A percentile compares a stretch with the other conserved stretches of the same genome.
Conservation (phyloP, 208 protist genomes). For the Leishmania martiniquensis region DNA sequence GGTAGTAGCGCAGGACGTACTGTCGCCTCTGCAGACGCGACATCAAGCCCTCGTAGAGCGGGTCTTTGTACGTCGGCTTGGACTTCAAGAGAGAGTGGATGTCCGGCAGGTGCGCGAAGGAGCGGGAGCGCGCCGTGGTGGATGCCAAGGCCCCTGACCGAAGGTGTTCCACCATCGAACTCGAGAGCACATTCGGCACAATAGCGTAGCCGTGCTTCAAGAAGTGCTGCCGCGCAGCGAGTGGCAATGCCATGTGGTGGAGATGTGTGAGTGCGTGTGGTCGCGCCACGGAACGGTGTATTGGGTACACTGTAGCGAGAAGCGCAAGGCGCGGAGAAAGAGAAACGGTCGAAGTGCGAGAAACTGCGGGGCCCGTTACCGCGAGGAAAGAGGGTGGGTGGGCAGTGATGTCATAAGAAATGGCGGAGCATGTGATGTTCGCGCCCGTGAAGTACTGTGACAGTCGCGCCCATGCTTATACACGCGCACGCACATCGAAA, state of each 20-base stretch:
- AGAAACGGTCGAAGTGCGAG: not conserved
- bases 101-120: constrained; percentile 69
- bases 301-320: not conserved
- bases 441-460: not conserved
- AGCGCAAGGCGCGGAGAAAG: not conserved
- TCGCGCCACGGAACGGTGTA: not conserved
- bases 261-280: not conserved
- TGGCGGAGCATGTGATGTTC: not conserved
- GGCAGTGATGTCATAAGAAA: not conserved
- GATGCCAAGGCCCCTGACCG: constrained; percentile 45
- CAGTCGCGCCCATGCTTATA: not conserved
- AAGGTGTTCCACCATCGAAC: constrained; percentile 38
- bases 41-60: constrained; percentile 51
- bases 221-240: constrained; percentile 73
- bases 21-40: constrained; percentile 62
- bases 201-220: constrained; percentile 82
- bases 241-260: constrained; percentile 41
- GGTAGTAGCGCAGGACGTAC: constrained; percentile 59
- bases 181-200: constrained; percentile 48
- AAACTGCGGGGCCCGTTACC: not conserved
- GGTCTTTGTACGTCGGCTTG: constrained; percentile 47
- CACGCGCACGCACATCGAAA: not conserved
- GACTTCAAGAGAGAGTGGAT: constrained; percentile 69
- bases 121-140: constrained; percentile 49
- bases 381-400: not conserved